A percentile compares a stretch with the other conserved stretches of the same genome.
These are phyloP conservation scores for Cladosporium halotolerans DNA, from an alignment of 2,329 filamentous ascomycete genomes.

Conservation along the genomic window DNA sequence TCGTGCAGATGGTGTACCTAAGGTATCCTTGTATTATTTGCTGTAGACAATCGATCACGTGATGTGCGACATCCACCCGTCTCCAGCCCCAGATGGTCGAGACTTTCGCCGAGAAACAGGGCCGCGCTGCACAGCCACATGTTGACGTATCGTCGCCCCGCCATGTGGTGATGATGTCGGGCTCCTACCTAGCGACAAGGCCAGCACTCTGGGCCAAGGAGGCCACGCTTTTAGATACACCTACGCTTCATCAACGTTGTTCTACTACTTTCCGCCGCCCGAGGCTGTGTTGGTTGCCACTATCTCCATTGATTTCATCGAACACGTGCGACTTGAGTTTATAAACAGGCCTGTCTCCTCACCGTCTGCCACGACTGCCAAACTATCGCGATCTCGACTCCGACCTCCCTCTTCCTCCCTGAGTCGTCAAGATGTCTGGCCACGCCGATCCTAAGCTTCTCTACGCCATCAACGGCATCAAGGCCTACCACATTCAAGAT, in stretches of 20 bases:
- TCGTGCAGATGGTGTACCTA: too few species aligned
- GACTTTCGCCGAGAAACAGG: too few species aligned
- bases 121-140: conserved; percentile 1
- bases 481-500: conserved; percentile 84
- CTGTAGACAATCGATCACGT: too few species aligned
- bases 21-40: too few species aligned
- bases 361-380: neutral
- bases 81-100: too few species aligned
- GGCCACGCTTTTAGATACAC: neutral
- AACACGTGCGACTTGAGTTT: neutral
- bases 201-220: neutral
- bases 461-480: conserved; percentile 69
- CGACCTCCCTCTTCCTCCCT: neutral
- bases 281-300: conserved; percentile 3
- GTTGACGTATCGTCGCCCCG: conserved; percentile 1
- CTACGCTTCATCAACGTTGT: neutral
- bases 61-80: too few species aligned
- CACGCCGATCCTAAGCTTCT: conserved; percentile 52
- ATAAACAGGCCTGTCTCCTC: neutral
- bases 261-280: neutral
- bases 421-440: conserved; percentile 36
- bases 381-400: neutral
- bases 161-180: neutral
- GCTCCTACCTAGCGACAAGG: neutral
- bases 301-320: neutral